Evolutionary conservation across 257 asterid genomes (phyloP).

Genomic region (Solanum clarkiae): DNA sequence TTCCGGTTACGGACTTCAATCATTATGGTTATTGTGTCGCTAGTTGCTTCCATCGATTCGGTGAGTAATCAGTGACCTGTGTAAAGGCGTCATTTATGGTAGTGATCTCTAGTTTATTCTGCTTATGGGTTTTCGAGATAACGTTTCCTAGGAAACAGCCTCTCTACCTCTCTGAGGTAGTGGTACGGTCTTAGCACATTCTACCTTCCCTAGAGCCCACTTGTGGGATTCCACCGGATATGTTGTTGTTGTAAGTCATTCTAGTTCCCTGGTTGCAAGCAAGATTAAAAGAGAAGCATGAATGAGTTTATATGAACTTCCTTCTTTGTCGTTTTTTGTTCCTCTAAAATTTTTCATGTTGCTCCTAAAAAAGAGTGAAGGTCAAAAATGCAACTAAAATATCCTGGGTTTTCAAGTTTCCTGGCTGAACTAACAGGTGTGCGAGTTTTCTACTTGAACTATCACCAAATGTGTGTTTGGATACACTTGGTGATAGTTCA

Average conservation of each 20-base stretch:
- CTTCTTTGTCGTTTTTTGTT: not conserved
- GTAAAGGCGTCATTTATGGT: not conserved
- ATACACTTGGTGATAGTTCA: not conserved
- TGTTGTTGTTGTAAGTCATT: no score
- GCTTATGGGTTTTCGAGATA: no score
- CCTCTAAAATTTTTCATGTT: not conserved
- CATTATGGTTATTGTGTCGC: constrained; percentile 66
- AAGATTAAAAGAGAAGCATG: not conserved
- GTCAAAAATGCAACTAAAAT: not conserved
- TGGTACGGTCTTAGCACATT: no score
- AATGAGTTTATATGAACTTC: not conserved
- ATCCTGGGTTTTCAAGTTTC: not conserved
- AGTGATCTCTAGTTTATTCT: not conserved
- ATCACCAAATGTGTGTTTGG: not conserved
- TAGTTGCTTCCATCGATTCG: constrained; percentile 84
- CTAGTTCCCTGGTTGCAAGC: not conserved
- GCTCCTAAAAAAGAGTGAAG: not conserved
- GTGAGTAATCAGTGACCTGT: constrained; percentile 34
- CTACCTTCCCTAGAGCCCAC: no score
- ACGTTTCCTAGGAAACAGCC: no score
- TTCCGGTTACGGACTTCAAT: constrained; percentile 77
- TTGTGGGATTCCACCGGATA: no score
- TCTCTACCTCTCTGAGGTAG: no score
- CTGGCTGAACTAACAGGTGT: not conserved
- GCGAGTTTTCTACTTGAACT: not conserved